Conservation (phyloP, 2,329 filamentous ascomycete genomes). For the Pseudogymnoascus verrucosus region DNA sequence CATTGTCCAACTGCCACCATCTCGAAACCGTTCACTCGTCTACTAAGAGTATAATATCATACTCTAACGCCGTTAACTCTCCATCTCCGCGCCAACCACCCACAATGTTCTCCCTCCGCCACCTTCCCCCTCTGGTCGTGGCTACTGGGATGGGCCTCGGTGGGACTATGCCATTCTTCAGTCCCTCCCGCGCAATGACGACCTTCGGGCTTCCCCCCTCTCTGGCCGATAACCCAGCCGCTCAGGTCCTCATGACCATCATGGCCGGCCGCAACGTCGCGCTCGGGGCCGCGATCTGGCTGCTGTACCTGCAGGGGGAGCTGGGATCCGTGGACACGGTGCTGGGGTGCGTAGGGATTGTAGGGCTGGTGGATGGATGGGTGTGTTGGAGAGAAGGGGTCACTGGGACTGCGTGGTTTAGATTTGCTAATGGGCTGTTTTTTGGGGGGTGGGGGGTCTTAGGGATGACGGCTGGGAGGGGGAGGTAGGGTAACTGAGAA, state of each 20-base stretch:
- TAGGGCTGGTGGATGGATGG: slow-evolving; percentile 13
- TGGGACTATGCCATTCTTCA: background rate
- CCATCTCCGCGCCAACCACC: background rate
- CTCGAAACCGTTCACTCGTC: background rate
- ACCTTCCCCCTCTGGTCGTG: background rate
- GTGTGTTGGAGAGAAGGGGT: slow-evolving; percentile 15
- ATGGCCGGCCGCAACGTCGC: slow-evolving; percentile 12
- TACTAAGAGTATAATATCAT: background rate
- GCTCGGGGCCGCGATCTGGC: slow-evolving; percentile 13
- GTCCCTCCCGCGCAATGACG: slow-evolving; percentile 12
- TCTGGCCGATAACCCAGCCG: slow-evolving; percentile 11
- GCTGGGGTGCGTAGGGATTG: slow-evolving; percentile 11
- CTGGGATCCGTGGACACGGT: slow-evolving; percentile 13
- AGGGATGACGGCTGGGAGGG: background rate
- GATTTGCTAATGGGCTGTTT: background rate
- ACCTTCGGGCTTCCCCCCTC: slow-evolving; percentile 14
- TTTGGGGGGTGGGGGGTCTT: background rate
- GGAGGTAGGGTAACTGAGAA: background rate
- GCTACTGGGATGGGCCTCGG: background rate
- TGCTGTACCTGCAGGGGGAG: slow-evolving; percentile 12
- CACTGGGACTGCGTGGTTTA: slow-evolving; percentile 3
- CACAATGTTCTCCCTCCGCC: background rate
- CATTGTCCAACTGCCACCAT: background rate
- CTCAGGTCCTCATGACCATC: slow-evolving; percentile 12
- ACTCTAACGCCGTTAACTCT: background rate